Percentiles rank a stretch among this genome's conserved stretches.
These are phyloP conservation scores for Cadophora gregata DNA, from an alignment of 2,329 filamentous ascomycete species.

Conservation along the genomic window DNA sequence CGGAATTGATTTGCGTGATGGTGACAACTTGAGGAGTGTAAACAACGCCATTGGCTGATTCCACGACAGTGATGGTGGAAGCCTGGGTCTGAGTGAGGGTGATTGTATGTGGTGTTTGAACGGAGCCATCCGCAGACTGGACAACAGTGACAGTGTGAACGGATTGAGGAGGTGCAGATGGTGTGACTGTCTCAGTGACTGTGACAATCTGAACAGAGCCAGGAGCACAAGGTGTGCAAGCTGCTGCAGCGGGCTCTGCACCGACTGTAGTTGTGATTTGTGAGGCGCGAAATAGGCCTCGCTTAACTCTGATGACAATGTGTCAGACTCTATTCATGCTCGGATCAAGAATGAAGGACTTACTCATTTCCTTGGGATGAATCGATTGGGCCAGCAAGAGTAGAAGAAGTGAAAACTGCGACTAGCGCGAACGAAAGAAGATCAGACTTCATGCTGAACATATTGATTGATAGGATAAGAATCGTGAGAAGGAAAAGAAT, in stretches of 20 bases:
- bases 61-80: slow-evolving; percentile 9
- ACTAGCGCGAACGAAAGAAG: slow-evolving; percentile 33
- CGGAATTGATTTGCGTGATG: neutral
- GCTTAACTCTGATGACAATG: neutral
- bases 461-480: slow-evolving; percentile 9
- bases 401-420: slow-evolving; percentile 35
- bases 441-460: slow-evolving; percentile 36
- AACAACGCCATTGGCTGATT: neutral
- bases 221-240: neutral
- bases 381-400: slow-evolving; percentile 33
- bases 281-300: neutral
- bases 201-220: slow-evolving; percentile 13
- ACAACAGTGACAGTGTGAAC: neutral
- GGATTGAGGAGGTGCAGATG: neutral
- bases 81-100: slow-evolving; percentile 3
- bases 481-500: slow-evolving; percentile 24
- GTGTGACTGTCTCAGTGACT: slow-evolving; percentile 16
- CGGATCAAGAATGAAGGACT: neutral
- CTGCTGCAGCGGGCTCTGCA: neutral
- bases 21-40: slow-evolving; percentile 1
- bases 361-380: slow-evolving; percentile 22
- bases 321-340: neutral
- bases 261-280: slow-evolving; percentile 3
- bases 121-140: neutral
- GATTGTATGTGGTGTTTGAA: neutral